These are phyloP conservation scores for Salix brachista DNA, from an alignment of 345 rosid genomes.

Conservation along the genomic window DNA sequence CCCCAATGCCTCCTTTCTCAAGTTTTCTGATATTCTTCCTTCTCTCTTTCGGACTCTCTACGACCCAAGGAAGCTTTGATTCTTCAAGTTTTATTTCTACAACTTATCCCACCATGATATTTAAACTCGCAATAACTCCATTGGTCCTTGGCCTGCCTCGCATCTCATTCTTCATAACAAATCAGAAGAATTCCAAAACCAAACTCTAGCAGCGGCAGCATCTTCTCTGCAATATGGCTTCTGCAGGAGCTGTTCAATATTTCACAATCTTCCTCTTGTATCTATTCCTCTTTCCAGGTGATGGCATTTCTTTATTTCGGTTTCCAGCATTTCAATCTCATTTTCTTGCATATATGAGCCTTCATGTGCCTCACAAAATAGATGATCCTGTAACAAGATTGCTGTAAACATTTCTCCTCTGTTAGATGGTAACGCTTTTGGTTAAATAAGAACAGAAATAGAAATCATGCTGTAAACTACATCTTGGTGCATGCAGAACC, in stretches of 20 bases:
- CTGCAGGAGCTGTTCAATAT: constrained; percentile 27
- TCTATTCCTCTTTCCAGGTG: constrained; percentile 68
- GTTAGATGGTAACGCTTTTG: background rate
- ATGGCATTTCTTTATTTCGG: constrained; percentile 10
- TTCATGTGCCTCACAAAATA: background rate
- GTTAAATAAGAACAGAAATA: background rate
- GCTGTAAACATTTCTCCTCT: background rate
- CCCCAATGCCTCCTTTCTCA: constrained; percentile 82
- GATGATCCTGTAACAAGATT: background rate
- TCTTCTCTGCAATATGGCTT: constrained; percentile 45
- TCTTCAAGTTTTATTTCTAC: constrained; percentile 50
- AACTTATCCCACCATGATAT: constrained; percentile 32
- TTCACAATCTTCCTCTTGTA: constrained; percentile 41
- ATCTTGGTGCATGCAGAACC: background rate
- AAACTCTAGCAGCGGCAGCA: constrained; percentile 4
- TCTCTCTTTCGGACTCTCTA: constrained; percentile 50
- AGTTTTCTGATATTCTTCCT: constrained; percentile 88
- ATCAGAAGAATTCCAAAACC: constrained; percentile 15
- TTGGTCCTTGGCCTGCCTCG: constrained; percentile 43
- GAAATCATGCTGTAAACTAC: background rate
- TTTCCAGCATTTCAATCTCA: background rate
- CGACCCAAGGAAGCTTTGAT: constrained; percentile 80
- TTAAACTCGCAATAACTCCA: constrained; percentile 42
- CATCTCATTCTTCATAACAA: constrained; percentile 28
- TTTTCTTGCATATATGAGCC: background rate